Evolutionary conservation across 495 filamentous ascomycete species (phyloP).

Genomic region (Daldinia concentrica): DNA sequence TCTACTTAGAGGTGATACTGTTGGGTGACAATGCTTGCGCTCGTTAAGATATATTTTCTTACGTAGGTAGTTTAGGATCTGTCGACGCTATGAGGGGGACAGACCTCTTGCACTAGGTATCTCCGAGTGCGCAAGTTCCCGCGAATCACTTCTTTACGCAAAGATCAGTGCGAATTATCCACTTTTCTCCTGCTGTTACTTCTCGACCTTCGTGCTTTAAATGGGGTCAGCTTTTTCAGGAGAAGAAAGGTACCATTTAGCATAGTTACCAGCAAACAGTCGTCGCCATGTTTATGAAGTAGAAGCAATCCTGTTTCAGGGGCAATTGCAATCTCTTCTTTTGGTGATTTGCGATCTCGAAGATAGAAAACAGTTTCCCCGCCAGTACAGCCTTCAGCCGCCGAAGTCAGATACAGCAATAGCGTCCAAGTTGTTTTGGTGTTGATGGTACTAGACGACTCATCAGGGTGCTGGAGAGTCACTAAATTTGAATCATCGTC

Average conservation of each 20-base stretch:
- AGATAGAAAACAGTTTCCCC: slow-evolving; percentile 96
- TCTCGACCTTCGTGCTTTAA: slow-evolving; percentile 79
- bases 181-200: slow-evolving; percentile 86
- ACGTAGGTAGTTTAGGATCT: not conserved
- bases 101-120: slow-evolving; percentile 33
- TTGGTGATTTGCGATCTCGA: slow-evolving; percentile 65
- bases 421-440: slow-evolving; percentile 92
- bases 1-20: not conserved
- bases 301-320: slow-evolving; percentile 84
- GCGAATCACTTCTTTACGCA: slow-evolving; percentile 64
- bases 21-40: no score
- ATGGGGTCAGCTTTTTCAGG: not conserved
- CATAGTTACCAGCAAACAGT: slow-evolving; percentile 79
- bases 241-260: not conserved
- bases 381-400: slow-evolving; percentile 72
- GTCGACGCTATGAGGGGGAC: not conserved
- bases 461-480: slow-evolving; percentile 69
- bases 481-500: slow-evolving; percentile 46
- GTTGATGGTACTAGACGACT: slow-evolving; percentile 73
- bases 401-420: slow-evolving; percentile 83
- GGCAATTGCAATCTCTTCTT: slow-evolving; percentile 70
- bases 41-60: not conserved
- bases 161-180: slow-evolving; percentile 89
- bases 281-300: slow-evolving; percentile 87
- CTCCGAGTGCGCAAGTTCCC: not conserved